Evolutionary conservation across 225 moss, liverwort and hornwort genomes (phyloP).

Genomic region (Climacium dendroides): DNA sequence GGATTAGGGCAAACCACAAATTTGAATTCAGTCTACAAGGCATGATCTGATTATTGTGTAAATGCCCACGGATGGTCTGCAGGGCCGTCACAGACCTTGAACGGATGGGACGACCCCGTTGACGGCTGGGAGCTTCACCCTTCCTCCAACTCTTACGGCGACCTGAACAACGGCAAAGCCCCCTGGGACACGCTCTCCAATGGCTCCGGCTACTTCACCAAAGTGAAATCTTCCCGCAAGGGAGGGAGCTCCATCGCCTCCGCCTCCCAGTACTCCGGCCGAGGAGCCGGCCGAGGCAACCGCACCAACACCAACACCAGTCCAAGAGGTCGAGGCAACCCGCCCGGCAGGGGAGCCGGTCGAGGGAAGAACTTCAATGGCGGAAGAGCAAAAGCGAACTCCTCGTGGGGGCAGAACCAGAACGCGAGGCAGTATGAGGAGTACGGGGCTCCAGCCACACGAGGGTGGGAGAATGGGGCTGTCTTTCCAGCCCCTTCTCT

Average conservation of each 20-base stretch:
- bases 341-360: not conserved
- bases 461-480: conserved; percentile 6
- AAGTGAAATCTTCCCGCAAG: conserved; percentile 23
- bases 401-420: conserved; percentile 7
- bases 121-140: conserved; percentile 49
- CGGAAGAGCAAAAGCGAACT: not conserved
- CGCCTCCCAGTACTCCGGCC: not conserved
- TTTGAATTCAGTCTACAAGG: not conserved
- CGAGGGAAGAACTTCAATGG: conserved; percentile 10
- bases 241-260: not conserved
- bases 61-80: not conserved
- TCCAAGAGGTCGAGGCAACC: conserved; percentile 1
- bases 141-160: conserved; percentile 3
- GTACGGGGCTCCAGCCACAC: not conserved
- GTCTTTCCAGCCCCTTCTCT: not conserved
- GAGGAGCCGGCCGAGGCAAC: conserved; percentile 7
- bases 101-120: conserved; percentile 47
- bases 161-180: conserved; percentile 21
- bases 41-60: not conserved
- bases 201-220: conserved; percentile 10
- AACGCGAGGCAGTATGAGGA: conserved; percentile 9
- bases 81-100: conserved; percentile 25
- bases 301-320: not conserved
- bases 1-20: not conserved
- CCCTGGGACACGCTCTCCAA: conserved; percentile 1